Evolutionary conservation across 805 yeast species (phyloP).

Genomic region (Kluyveromyces lactis): DNA sequence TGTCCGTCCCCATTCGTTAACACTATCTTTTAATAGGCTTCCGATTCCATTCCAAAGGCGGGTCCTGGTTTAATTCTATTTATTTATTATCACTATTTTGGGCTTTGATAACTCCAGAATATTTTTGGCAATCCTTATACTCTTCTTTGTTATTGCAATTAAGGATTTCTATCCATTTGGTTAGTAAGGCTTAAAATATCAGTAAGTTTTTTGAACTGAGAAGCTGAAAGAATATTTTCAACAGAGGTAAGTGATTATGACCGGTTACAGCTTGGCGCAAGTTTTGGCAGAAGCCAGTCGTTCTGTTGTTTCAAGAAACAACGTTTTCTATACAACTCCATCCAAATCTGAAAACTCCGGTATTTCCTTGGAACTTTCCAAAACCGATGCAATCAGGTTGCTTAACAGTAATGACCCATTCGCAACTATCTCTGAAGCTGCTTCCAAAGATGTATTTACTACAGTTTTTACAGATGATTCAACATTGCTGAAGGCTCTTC

Average conservation of each 20-base stretch:
- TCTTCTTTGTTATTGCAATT: too few relatives aligned
- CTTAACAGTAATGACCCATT: conserved; percentile 27
- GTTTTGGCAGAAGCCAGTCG: conserved; percentile 11
- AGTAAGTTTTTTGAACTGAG: too few relatives aligned
- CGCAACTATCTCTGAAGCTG: conserved; percentile 12
- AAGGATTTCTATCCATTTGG: too few relatives aligned
- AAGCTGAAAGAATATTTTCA: too few relatives aligned
- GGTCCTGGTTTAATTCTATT: too few relatives aligned
- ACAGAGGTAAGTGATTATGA: not conserved
- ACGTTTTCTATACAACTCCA: conserved; percentile 17
- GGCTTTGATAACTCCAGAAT: too few relatives aligned
- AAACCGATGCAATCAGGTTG: conserved; percentile 15
- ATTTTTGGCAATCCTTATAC: too few relatives aligned
- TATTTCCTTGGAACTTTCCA: conserved; percentile 6
- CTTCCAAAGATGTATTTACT: conserved; percentile 21
- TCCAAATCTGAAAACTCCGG: conserved; percentile 12
- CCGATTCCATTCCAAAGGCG: too few relatives aligned
- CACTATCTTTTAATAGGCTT: too few relatives aligned
- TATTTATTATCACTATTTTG: too few relatives aligned
- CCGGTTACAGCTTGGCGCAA: conserved; percentile 4
- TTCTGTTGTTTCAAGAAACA: not conserved
- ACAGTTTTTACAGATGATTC: conserved; percentile 47
- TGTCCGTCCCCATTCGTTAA: too few relatives aligned
- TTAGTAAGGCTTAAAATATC: too few relatives aligned
- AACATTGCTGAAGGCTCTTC: conserved; percentile 50